Conservation (phyloP, 192 early-diverging fungal genomes). For the Backusella luteola region DNA sequence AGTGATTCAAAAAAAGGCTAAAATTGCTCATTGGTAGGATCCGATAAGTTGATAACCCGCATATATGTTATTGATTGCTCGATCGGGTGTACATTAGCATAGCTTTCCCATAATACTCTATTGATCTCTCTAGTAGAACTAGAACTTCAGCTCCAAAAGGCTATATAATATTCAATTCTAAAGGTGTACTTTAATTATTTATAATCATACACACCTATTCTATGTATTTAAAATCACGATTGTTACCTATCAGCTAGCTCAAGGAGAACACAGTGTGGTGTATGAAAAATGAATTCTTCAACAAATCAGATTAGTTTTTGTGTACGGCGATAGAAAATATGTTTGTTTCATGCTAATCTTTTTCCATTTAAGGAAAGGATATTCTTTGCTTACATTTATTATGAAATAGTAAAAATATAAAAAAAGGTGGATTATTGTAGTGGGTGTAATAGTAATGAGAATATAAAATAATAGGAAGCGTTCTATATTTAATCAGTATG, state of each 20-base stretch:
- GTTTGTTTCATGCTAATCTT: slow-evolving; percentile 2
- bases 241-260: not conserved
- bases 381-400: not conserved
- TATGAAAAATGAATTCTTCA: not conserved
- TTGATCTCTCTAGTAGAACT: not conserved
- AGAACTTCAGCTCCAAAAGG: not conserved
- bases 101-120: too few species aligned
- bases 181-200: not conserved
- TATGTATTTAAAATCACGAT: not conserved
- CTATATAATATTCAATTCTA: not conserved
- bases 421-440: too few species aligned
- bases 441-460: too few species aligned
- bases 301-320: not conserved
- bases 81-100: not conserved
- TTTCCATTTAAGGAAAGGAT: not conserved
- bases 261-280: not conserved
- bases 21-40: not conserved
- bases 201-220: not conserved
- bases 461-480: too few species aligned
- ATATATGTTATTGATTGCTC: not conserved
- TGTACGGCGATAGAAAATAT: not conserved
- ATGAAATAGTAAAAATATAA: too few species aligned
- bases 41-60: not conserved
- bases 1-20: not conserved
- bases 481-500: too few species aligned